Evolutionary conservation across 2,329 filamentous ascomycete species (phyloP).

Genomic region (Neospermospora avenae): DNA sequence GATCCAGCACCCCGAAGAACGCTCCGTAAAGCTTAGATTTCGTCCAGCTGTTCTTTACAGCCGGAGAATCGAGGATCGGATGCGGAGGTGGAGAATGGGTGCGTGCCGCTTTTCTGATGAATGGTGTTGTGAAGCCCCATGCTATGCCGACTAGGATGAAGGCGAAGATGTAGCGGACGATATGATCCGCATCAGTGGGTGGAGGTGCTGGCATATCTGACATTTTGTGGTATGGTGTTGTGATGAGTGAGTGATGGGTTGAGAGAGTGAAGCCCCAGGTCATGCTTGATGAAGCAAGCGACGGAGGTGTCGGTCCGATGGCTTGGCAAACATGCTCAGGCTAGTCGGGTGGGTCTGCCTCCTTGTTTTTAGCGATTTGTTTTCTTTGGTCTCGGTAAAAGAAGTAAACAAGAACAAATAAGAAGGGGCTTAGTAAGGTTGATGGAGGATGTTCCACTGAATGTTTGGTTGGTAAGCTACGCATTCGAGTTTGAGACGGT

Average conservation of each 20-base stretch:
- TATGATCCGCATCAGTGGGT: constrained; percentile 4
- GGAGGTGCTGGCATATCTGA: background rate
- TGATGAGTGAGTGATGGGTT: background rate
- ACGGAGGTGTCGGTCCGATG: background rate
- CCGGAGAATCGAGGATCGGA: constrained; percentile 48
- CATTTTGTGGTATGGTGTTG: constrained; percentile 3
- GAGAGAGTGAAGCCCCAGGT: background rate
- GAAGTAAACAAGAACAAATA: background rate
- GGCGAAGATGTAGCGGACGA: constrained; percentile 77
- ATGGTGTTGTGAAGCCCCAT: constrained; percentile 90
- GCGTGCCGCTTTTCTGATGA: constrained; percentile 83
- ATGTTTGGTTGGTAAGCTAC: background rate
- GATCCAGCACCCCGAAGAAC: constrained; percentile 72
- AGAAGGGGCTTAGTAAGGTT: background rate
- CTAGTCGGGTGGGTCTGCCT: background rate
- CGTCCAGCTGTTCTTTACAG: constrained; percentile 56
- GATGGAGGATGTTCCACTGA: background rate
- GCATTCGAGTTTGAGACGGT: background rate
- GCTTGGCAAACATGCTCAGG: background rate
- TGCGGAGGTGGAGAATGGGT: constrained; percentile 65
- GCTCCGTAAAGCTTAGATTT: constrained; percentile 60
- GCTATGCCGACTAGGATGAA: constrained; percentile 89
- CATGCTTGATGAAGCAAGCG: background rate
- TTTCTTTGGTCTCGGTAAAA: background rate
- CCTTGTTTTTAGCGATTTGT: background rate